Evolutionary conservation across 129 eudicot genomes (phyloP).

Genomic region (Glebionis coronaria): DNA sequence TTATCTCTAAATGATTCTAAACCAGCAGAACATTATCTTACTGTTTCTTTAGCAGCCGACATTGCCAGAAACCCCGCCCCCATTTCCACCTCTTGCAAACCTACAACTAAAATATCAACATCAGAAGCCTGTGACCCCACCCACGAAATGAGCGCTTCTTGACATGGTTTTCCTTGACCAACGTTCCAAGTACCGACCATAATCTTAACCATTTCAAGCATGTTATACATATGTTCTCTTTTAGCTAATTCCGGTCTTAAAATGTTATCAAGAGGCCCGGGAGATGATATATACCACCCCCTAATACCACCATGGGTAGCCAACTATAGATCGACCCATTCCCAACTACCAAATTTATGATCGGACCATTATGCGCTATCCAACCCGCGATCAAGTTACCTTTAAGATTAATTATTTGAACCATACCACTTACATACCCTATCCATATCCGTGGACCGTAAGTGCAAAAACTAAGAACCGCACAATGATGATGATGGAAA

Average conservation of each 20-base stretch:
- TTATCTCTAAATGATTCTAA: too few relatives aligned
- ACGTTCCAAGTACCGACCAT: slow-evolving; percentile 97
- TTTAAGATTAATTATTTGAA: slow-evolving; percentile 76
- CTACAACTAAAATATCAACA: slow-evolving; percentile 80
- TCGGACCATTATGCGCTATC: slow-evolving; percentile 90
- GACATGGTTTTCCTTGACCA: slow-evolving; percentile 85
- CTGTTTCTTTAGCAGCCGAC: slow-evolving; percentile 99
- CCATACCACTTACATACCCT: slow-evolving; percentile 88
- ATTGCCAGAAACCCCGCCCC: slow-evolving; percentile 99
- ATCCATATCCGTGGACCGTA: slow-evolving; percentile 78
- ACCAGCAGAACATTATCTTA: slow-evolving; percentile 35
- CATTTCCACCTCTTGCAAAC: slow-evolving; percentile 99
- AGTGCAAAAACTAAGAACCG: slow-evolving; percentile 79
- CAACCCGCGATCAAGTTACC: slow-evolving; percentile 77
- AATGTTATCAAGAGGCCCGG: slow-evolving; percentile 81
- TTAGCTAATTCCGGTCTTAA: slow-evolving; percentile 59
- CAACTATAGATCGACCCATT: slow-evolving; percentile 65
- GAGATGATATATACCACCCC: slow-evolving; percentile 84
- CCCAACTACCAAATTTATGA: slow-evolving; percentile 71
- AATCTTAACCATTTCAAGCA: slow-evolving; percentile 54
- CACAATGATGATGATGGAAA: slow-evolving; percentile 71
- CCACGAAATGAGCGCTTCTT: slow-evolving; percentile 80
- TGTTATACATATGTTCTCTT: slow-evolving; percentile 64
- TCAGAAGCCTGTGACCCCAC: slow-evolving; percentile 69
- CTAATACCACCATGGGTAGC: slow-evolving; percentile 99